These are phyloP conservation scores for Phyllosticta citrichinensis DNA, from an alignment of 2,329 filamentous ascomycete genomes.

Conservation along the genomic window DNA sequence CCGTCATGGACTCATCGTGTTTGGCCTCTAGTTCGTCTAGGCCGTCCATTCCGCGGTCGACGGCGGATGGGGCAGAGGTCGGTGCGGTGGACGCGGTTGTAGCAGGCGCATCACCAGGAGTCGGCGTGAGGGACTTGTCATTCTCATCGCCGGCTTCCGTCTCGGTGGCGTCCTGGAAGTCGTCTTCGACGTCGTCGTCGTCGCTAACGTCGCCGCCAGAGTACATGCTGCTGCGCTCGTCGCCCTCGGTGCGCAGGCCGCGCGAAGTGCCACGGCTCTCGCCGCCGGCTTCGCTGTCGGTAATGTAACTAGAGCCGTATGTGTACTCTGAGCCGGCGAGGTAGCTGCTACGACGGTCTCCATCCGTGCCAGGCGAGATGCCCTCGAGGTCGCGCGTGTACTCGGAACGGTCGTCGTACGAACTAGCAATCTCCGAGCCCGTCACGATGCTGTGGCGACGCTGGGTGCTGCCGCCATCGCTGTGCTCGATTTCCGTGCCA, in stretches of 20 bases:
- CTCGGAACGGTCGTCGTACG: conserved; percentile 36
- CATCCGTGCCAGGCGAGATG: conserved; percentile 39
- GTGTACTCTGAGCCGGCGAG: conserved; percentile 3
- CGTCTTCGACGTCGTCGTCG: not conserved
- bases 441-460: conserved; percentile 30
- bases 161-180: not conserved
- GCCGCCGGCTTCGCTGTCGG: not conserved
- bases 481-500: conserved; percentile 15
- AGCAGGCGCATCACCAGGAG: not conserved
- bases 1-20: conserved; percentile 1
- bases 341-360: conserved; percentile 33
- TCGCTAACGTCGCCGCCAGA: not conserved
- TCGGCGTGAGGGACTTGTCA: not conserved
- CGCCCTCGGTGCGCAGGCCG: not conserved
- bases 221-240: not conserved
- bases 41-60: not conserved
- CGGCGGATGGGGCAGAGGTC: not conserved
- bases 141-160: not conserved
- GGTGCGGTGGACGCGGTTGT: not conserved
- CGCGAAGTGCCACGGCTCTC: not conserved
- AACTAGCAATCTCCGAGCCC: conserved; percentile 39
- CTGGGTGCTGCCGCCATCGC: conserved; percentile 28
- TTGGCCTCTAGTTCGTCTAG: not conserved
- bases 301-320: not conserved
- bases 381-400: conserved; percentile 38